Percentiles rank a stretch among this genome's conserved stretches.
These are phyloP conservation scores for Aspergillus clavatus DNA, from an alignment of 2,329 filamentous ascomycete genomes.

Conservation along the genomic window DNA sequence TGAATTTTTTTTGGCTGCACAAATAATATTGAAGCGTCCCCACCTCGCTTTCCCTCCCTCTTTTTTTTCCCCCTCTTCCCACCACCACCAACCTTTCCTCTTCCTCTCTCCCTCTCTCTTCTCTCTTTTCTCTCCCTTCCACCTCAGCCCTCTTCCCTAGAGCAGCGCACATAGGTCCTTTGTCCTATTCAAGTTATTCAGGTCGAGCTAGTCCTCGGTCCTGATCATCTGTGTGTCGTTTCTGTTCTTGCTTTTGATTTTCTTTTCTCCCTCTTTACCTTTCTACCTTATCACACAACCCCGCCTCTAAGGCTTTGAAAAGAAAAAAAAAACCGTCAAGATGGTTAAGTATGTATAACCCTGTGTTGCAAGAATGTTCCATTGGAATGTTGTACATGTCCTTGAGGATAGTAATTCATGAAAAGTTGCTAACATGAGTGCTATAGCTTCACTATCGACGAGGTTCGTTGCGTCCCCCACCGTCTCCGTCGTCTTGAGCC, in stretches of 20 bases:
- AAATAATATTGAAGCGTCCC: constrained; percentile 17
- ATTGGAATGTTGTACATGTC: too few species aligned
- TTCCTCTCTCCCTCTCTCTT: constrained; percentile 27
- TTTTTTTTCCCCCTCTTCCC: too few species aligned
- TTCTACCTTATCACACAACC: constrained; percentile 29
- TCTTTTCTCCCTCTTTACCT: constrained; percentile 29
- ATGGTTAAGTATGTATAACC: constrained; percentile 93
- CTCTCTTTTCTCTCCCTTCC: constrained; percentile 26
- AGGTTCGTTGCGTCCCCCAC: constrained; percentile 48
- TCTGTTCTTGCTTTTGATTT: constrained; percentile 26
- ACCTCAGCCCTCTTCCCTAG: constrained; percentile 26
- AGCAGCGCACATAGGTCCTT: constrained; percentile 38
- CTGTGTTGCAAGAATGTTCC: background rate
- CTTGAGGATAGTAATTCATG: background rate
- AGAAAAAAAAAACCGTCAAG: constrained; percentile 65
- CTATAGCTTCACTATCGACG: constrained; percentile 93
- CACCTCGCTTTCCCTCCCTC: constrained; percentile 21
- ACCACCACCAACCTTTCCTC: too few species aligned
- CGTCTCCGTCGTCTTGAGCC: constrained; percentile 2
- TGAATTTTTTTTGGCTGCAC: too few species aligned
- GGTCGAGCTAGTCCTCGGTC: constrained; percentile 44
- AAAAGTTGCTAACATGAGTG: constrained; percentile 28
- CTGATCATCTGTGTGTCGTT: constrained; percentile 38
- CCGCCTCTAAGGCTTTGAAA: constrained; percentile 40
- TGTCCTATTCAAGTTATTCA: constrained; percentile 27